Evolutionary conservation across 257 asterid species (phyloP).

Genomic region (Salvia miltiorrhiza): DNA sequence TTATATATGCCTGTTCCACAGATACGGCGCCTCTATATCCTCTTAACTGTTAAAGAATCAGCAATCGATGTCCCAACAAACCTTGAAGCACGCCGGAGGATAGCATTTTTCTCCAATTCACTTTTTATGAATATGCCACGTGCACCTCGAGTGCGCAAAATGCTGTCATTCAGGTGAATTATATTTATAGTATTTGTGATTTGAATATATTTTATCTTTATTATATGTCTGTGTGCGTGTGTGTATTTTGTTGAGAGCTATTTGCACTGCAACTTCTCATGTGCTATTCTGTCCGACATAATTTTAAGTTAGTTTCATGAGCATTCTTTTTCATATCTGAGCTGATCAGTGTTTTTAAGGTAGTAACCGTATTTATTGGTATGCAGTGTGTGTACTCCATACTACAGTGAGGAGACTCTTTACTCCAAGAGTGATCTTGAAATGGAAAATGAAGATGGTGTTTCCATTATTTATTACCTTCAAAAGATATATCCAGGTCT

Average conservation of each 20-base stretch:
- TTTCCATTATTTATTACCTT: conserved; percentile 85
- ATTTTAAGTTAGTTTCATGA: neutral
- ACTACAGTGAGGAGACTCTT: conserved; percentile 97
- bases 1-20: conserved; percentile 30
- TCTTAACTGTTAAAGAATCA: conserved; percentile 93
- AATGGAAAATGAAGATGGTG: conserved; percentile 97
- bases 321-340: neutral
- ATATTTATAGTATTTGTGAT: conserved; percentile 8
- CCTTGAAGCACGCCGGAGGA: conserved; percentile 95
- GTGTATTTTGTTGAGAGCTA: neutral
- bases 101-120: conserved; percentile 89
- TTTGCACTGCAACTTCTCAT: neutral
- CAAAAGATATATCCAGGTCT: conserved; percentile 92
- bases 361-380: conserved; percentile 23
- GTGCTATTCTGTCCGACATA: neutral
- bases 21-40: conserved; percentile 94
- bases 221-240: neutral
- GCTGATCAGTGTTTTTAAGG: conserved; percentile 5
- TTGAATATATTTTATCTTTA: neutral
- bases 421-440: conserved; percentile 93
- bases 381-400: conserved; percentile 89
- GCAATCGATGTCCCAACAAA: conserved; percentile 89
- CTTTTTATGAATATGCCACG: conserved; percentile 97
- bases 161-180: conserved; percentile 86
- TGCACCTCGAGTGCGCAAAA: conserved; percentile 97